phyloP scores from a whole-genome alignment of 495 filamentous ascomycete species.

The Tuber brumale region DNA sequence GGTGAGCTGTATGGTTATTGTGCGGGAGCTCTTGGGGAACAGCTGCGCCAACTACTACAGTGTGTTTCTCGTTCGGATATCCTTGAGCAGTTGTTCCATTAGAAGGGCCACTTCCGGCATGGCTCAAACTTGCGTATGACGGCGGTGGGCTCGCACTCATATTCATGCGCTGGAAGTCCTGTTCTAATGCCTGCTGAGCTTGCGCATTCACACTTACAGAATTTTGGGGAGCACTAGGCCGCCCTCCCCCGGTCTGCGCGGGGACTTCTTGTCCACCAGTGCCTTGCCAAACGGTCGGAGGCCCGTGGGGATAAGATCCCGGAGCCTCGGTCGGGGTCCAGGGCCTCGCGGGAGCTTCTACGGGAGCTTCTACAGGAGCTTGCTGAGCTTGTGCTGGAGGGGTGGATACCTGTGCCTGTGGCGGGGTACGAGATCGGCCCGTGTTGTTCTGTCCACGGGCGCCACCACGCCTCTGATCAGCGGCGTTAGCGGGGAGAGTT shows the following conservation, averaged over 20 bases:
- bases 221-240: conserved; percentile 46
- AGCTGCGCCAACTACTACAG: conserved; percentile 44
- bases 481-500: conserved; percentile 83
- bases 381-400: conserved; percentile 44
- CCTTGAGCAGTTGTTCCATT: conserved; percentile 50
- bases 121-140: conserved; percentile 76
- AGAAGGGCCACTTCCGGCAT: conserved; percentile 43
- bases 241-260: conserved; percentile 9
- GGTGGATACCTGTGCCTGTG: conserved; percentile 8
- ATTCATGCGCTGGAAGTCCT: conserved; percentile 82
- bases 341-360: conserved; percentile 55
- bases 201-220: conserved; percentile 28
- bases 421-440: conserved; percentile 23
- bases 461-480: conserved; percentile 79
- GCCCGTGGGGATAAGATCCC: conserved; percentile 80
- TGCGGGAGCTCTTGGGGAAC: conserved; percentile 19
- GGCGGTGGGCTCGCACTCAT: conserved; percentile 79
- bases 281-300: conserved; percentile 89
- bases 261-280: conserved; percentile 39
- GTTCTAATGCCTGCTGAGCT: conserved; percentile 57
- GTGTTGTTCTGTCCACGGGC: conserved; percentile 42
- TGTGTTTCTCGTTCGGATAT: conserved; percentile 44
- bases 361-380: conserved; percentile 34
- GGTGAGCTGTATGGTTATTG: conserved; percentile 33
- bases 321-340: conserved; percentile 96